Base-by-base conservation (phyloP, 148 eudicot genomes). In the Rheum nobile region DNA sequence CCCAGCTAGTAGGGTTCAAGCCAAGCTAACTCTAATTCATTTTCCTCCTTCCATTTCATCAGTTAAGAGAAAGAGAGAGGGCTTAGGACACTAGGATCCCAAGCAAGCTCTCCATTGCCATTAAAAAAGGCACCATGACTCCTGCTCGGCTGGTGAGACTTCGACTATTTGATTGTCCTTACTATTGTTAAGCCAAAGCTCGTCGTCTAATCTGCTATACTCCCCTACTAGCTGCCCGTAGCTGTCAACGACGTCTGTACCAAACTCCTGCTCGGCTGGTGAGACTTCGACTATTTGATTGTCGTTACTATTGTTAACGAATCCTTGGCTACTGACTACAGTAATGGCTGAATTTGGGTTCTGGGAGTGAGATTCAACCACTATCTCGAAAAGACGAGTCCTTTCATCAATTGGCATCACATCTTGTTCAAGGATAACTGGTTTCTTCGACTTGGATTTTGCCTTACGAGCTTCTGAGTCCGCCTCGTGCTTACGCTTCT, bases 141-240 rank as follows among this genome's bases (percentile, higher is more conserved):
- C 19, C 73, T 9, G 73, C 34, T 39, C 8, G 8, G 31, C 48
- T 8, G 61, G 28, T 54, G 61, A 54, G 31, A 21, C 19, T 2
- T 14, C 38, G 0, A 65, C 8, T 16, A 17, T 31, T 17, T 65
- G 39, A n/a, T 31, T 34, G 9, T 29, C 35, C 1, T 29, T 14
- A 14, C 35, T 24, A 21, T 1, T 61, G 35, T 65, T 22, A 39
- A 71, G 50, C 73, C 73, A 71, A 21, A 71, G 73, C 73, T 71
- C 48, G 32, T 71, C 73, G n/a, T 71, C 73, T 26, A 71, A 41
- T 9, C 31, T 71, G 73, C 50, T 43, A 71, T 71, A 71, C 73
- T 71, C 73, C 29, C 73, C 73, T 43, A 71, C 47, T 71, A 71
- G 41, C 16, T 41, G 48, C 16, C 73, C 73, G 22, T 38, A 71